Conservation (phyloP, 2,329 filamentous ascomycete genomes). For the Colletotrichum magnum region DNA sequence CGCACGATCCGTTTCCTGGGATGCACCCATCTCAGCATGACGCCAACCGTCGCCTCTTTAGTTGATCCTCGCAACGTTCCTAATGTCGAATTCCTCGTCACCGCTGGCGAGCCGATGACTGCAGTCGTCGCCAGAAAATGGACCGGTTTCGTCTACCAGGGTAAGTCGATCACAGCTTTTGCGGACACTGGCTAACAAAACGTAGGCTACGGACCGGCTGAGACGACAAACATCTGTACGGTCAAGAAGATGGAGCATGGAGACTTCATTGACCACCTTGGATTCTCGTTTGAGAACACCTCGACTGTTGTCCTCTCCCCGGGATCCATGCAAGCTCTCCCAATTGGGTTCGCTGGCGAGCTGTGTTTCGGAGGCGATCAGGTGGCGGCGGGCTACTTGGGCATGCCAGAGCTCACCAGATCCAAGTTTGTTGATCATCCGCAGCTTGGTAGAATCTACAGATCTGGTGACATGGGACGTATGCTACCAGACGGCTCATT, state of each 20-base stretch:
- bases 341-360: conserved; percentile 82
- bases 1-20: conserved; percentile 71
- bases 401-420: conserved; percentile 72
- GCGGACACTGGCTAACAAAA: conserved; percentile 2
- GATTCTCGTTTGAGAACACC: conserved; percentile 80
- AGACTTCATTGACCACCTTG: conserved; percentile 82
- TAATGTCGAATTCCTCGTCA: conserved; percentile 80
- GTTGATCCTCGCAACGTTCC: conserved; percentile 79
- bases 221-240: conserved; percentile 91
- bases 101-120: conserved; percentile 85
- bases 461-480: conserved; percentile 85
- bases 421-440: conserved; percentile 80
- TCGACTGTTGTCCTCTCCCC: conserved; percentile 76
- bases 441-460: conserved; percentile 80
- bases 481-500: conserved; percentile 84
- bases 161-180: conserved; percentile 46
- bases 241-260: conserved; percentile 72
- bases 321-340: conserved; percentile 67
- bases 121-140: conserved; percentile 78
- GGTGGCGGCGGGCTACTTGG: conserved; percentile 82
- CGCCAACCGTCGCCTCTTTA: conserved; percentile 86
- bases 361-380: conserved; percentile 90
- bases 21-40: conserved; percentile 87
- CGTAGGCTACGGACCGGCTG: conserved; percentile 81
- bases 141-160: conserved; percentile 80